These are phyloP conservation scores for Ilyonectria mors-panacis DNA, from an alignment of 2,329 filamentous ascomycete species.

Conservation along the genomic window DNA sequence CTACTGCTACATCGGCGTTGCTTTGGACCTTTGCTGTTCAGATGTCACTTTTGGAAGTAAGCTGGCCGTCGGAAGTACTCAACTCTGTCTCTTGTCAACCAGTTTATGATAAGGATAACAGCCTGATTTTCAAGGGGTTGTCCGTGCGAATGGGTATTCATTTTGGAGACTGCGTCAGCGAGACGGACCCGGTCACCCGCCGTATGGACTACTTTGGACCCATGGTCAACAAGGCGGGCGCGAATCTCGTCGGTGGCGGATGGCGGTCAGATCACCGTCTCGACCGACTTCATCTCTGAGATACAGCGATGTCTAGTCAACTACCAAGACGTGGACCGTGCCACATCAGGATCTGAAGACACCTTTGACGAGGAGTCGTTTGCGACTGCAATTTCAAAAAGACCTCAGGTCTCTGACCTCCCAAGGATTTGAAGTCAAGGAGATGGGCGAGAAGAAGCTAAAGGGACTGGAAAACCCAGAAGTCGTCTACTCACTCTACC, in stretches of 20 bases:
- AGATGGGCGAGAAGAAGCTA: slow-evolving; percentile 93
- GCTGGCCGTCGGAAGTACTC: slow-evolving; percentile 94
- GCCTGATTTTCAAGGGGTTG: slow-evolving; percentile 91
- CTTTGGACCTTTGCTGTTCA: slow-evolving; percentile 98
- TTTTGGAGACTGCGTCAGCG: slow-evolving; percentile 94
- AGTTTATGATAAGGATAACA: slow-evolving; percentile 85
- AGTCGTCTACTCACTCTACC: slow-evolving; percentile 95
- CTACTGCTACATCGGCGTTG: slow-evolving; percentile 92
- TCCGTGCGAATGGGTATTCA: slow-evolving; percentile 99
- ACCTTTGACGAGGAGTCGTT: slow-evolving; percentile 80
- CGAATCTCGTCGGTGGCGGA: slow-evolving; percentile 96
- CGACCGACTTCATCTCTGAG: slow-evolving; percentile 96
- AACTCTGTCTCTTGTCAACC: slow-evolving; percentile 89
- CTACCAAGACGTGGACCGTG: slow-evolving; percentile 86
- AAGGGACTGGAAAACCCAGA: slow-evolving; percentile 99
- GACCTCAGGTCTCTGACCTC: slow-evolving; percentile 90
- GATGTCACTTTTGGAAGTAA: slow-evolving; percentile 86
- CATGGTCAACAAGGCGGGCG: slow-evolving; percentile 96
- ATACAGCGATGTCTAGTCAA: slow-evolving; percentile 92
- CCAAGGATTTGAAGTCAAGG: slow-evolving; percentile 96
- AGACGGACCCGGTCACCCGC: slow-evolving; percentile 94
- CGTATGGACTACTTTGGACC: slow-evolving; percentile 99
- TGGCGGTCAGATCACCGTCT: slow-evolving; percentile 96
- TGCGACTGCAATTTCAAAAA: slow-evolving; percentile 85
- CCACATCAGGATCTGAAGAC: slow-evolving; percentile 77